Evolutionary conservation across 495 filamentous ascomycete species (phyloP).

Genomic region (Xylaria grammica): DNA sequence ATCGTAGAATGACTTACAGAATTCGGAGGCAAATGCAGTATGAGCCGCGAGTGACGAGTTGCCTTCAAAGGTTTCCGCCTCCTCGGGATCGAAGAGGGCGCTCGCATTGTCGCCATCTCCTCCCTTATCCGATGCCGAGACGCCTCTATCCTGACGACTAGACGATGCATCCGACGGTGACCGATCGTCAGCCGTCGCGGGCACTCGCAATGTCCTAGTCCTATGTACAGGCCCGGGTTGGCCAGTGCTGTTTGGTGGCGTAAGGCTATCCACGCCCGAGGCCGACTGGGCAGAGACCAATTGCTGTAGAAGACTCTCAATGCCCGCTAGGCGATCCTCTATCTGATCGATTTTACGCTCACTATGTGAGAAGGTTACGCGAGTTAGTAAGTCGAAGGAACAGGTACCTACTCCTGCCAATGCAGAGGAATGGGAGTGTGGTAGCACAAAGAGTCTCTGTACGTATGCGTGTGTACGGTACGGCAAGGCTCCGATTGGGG

Average conservation of each 20-base stretch:
- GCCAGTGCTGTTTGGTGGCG: constrained; percentile 2
- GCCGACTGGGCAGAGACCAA: constrained; percentile 38
- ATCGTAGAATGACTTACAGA: constrained; percentile 32
- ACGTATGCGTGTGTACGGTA: neutral
- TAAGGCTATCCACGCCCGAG: neutral
- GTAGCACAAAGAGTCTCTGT: too few species aligned
- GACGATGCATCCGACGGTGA: constrained; percentile 22
- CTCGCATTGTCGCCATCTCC: constrained; percentile 28
- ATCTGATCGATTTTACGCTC: constrained; percentile 73
- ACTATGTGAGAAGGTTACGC: constrained; percentile 39
- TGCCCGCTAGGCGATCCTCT: constrained; percentile 64
- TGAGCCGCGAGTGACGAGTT: constrained; percentile 66
- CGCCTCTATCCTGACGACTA: constrained; percentile 10
- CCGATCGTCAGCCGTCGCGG: constrained; percentile 21
- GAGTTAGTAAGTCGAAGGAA: constrained; percentile 6
- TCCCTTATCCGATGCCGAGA: constrained; percentile 12
- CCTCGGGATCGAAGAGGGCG: constrained; percentile 41
- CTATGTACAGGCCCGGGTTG: neutral
- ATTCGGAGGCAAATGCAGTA: constrained; percentile 66
- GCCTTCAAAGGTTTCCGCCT: constrained; percentile 61
- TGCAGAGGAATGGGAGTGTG: neutral
- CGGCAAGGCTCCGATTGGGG: neutral
- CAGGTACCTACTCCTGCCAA: neutral
- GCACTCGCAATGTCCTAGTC: constrained; percentile 2
- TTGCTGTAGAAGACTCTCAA: constrained; percentile 58